Evolutionary conservation across 139 green algal species (phyloP).

Genomic region (Mesotaenium endlicherianum): DNA sequence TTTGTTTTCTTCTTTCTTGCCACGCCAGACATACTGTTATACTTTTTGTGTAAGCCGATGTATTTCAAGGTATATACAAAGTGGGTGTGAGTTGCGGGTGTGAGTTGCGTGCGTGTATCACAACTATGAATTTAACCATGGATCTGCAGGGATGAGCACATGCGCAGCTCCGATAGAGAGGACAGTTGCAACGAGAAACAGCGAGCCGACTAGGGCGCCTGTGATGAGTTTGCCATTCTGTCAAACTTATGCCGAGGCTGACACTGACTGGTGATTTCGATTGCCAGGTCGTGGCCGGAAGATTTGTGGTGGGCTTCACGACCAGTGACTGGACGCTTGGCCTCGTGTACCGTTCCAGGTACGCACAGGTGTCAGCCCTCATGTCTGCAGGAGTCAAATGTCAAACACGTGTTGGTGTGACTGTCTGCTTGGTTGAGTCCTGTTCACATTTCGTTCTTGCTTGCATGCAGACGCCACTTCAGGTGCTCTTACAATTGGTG

Average conservation of each 20-base stretch:
- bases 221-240: background rate
- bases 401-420: background rate
- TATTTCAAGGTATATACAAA: no score
- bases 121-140: no score
- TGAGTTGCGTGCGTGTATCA: no score
- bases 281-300: constrained; percentile 41
- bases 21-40: no score
- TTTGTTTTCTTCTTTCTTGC: no score
- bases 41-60: no score
- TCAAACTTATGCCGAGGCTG: background rate
- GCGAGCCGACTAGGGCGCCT: no score
- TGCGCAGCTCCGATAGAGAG: no score
- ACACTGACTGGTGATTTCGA: no score
- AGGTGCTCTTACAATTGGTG: background rate
- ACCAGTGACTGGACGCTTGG: constrained; percentile 49
- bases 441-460: background rate
- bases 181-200: no score
- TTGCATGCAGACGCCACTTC: background rate
- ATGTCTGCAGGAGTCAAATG: background rate
- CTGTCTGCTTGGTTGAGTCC: background rate
- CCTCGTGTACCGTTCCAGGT: constrained; percentile 46
- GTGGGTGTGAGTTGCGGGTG: no score
- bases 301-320: constrained; percentile 45
- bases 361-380: background rate
- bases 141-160: no score